Base-by-base conservation (phyloP, 2,329 filamentous ascomycete genomes). In the Xylariaceae sp. region DNA sequence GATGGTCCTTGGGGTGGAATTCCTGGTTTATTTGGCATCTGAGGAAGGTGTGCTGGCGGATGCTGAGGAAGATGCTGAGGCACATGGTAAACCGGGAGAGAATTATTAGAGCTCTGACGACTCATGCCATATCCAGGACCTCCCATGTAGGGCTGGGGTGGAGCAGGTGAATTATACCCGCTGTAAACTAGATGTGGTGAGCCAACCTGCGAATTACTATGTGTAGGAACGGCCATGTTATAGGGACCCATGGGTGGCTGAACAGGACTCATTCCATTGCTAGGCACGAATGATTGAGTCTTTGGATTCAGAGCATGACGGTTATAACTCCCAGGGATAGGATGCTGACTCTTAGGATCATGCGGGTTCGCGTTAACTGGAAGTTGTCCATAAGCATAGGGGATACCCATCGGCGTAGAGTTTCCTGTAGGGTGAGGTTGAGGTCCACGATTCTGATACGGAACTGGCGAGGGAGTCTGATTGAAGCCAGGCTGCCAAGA, bases 301-400 rank as follows among this genome's bases (percentile, higher is more conserved):
- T 96, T 92, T 1, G 92, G 93, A 68, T 97, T 97, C 76, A 97
- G 97, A 10, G 88, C 85, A 64, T 91, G 90, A 53, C 92, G 82
- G 67, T 89, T 91, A 62, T 84, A 95, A 72, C 88, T 94, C 29
- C 91, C 91, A 11, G 91, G 90, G 51, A 95, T 85, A 5, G 91
- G 89, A 69, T 96, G 91, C 67, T 92, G 88, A 53, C 82, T 84
- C 70, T 89, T 86, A 7, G 86, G 83, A 64, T 89, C 89, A 57
- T 88, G 81, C 21, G 89, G 85, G 42, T 86, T 86, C 45, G 81
- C 78, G 58, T 89, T 84, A 15, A 79, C 83, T 3, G 90, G 88
- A 40, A 93, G 79, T 67, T 95, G 91, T 2, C 90, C 88, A 69
- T 88, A 96, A 1, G 86, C 80, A 72, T 96, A 96, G 1, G 85